A percentile compares a stretch with the other conserved stretches of the same genome.
These are phyloP conservation scores for Austroboletus novae-zelandiae DNA, from an alignment of 1,284 basidiomycete species.

Conservation along the genomic window DNA sequence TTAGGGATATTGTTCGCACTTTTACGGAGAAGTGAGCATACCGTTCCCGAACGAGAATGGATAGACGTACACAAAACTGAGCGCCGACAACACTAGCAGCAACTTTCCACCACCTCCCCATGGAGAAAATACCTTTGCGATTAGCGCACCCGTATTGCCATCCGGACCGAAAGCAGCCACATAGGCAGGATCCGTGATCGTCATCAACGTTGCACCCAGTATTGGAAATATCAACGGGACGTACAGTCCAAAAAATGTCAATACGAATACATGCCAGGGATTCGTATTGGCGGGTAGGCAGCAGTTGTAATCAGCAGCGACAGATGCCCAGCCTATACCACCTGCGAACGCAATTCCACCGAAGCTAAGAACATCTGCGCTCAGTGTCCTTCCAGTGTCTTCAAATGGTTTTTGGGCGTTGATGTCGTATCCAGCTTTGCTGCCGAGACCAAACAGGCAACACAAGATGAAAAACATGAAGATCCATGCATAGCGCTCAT, in stretches of 20 bases:
- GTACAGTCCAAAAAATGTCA: constrained; percentile 59
- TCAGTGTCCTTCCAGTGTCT: constrained; percentile 44
- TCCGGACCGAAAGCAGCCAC: constrained; percentile 45
- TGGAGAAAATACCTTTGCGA: constrained; percentile 42
- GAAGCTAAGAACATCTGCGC: constrained; percentile 51
- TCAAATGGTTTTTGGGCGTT: constrained; percentile 45
- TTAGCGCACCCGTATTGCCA: constrained; percentile 46
- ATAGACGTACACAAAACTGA: constrained; percentile 46
- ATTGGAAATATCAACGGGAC: constrained; percentile 54
- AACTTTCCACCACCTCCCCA: constrained; percentile 58
- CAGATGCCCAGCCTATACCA: constrained; percentile 44
- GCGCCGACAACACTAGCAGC: constrained; percentile 54
- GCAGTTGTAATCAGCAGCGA: constrained; percentile 58
- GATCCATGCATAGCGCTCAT: constrained; percentile 65
- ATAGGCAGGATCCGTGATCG: constrained; percentile 51
- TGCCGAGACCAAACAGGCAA: constrained; percentile 45
- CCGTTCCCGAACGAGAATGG: background rate
- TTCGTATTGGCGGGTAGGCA: constrained; percentile 46
- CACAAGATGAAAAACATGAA: constrained; percentile 53
- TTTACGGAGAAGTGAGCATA: background rate
- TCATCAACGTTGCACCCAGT: constrained; percentile 55
- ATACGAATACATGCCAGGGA: constrained; percentile 47
- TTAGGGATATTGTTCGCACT: constrained; percentile 61
- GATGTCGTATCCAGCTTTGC: constrained; percentile 48
- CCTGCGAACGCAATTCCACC: constrained; percentile 52